These are phyloP conservation scores for Cokeromyces recurvatus DNA, from an alignment of 371 early-diverging fungal species.

Conservation along the genomic window DNA sequence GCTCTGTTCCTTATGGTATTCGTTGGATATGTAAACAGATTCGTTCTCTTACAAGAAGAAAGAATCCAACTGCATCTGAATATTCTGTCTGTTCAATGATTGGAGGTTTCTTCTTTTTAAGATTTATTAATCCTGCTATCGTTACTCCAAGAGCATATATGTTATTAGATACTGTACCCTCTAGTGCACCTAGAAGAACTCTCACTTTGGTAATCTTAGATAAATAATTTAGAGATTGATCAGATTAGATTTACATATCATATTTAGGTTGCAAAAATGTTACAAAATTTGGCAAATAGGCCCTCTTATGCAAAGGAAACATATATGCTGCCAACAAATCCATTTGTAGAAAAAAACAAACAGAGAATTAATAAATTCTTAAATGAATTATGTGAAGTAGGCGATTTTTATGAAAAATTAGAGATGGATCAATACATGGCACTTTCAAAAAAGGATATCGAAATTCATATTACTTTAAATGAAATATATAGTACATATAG, in stretches of 20 bases:
- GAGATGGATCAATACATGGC: slow-evolving; percentile 97
- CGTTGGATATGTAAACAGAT: slow-evolving; percentile 99
- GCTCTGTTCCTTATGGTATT: slow-evolving; percentile 91
- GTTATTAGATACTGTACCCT: slow-evolving; percentile 82
- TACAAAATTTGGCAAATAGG: slow-evolving; percentile 92
- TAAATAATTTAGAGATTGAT: too few relatives aligned
- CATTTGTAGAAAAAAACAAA: slow-evolving; percentile 85
- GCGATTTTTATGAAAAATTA: slow-evolving; percentile 89
- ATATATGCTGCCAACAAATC: slow-evolving; percentile 83
- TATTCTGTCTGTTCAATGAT: slow-evolving; percentile 88
- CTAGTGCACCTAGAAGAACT: slow-evolving; percentile 78
- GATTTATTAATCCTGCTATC: slow-evolving; percentile 96
- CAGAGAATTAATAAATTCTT: slow-evolving; percentile 79
- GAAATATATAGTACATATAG: slow-evolving; percentile 89
- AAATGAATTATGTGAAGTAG: slow-evolving; percentile 86
- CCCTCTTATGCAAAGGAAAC: slow-evolving; percentile 86
- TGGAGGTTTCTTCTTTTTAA: slow-evolving; percentile 95
- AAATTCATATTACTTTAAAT: slow-evolving; percentile 82
- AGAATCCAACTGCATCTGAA: slow-evolving; percentile 87
- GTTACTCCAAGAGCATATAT: slow-evolving; percentile 94
- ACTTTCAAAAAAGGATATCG: slow-evolving; percentile 83
- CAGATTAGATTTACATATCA: not conserved
- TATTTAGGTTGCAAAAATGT: slow-evolving; percentile 74
- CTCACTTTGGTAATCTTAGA: slow-evolving; percentile 81
- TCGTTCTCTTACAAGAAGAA: slow-evolving; percentile 84